Base-by-base conservation (phyloP, 768 basidiomycete species). In the Amylocystis lapponica region DNA sequence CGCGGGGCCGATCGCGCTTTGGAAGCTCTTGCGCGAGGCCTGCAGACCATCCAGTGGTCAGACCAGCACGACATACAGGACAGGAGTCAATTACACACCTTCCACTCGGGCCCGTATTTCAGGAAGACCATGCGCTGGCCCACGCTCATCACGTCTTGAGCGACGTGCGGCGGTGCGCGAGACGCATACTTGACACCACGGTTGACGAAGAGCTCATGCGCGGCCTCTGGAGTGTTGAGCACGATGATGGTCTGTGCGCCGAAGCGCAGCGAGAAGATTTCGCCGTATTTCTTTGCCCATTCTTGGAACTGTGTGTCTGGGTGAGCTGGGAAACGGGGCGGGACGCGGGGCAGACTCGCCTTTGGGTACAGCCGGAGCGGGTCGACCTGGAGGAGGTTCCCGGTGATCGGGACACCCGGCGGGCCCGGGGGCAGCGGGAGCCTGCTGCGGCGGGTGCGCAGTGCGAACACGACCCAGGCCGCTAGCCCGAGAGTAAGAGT, bases 351-450 rank as follows among this genome's bases (percentile, higher is more conserved):
- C 9, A 5, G 8, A 39, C 14, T 12, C 7, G 27, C 42, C 42
- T 43, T 23, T 26, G 42, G 33, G 17, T 43, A 27, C 33, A 27
- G 42, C 14, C 35, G 13, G 6, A 36, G 20, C 12, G 42, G 17
- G 27, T 23, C 19, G 21, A 43, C 13, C 41, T 64, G 59, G 37
- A 60, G 55, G 12, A 64, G 45, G 47, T 64, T 64, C n/a, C 64
- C 62, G 45, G 64, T 48, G 47, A 65, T 46, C 21, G 61, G 62
- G 5, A 62, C 40, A 20, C 61, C 59, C 6, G 49, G 45, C 0
- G 64, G 64, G 17, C 64, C 61, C 12, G 64, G 64, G 22, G 62
- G 64, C 27, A 62, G 50, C n/a, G n/a, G n/a, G n/a, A n/a, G n/a
- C n/a, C n/a, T n/a, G n/a, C n/a, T n/a, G n/a, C n/a, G n/a, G n/a